Evolutionary conservation across 345 rosid species (phyloP).

Genomic region (Boechera stricta): DNA sequence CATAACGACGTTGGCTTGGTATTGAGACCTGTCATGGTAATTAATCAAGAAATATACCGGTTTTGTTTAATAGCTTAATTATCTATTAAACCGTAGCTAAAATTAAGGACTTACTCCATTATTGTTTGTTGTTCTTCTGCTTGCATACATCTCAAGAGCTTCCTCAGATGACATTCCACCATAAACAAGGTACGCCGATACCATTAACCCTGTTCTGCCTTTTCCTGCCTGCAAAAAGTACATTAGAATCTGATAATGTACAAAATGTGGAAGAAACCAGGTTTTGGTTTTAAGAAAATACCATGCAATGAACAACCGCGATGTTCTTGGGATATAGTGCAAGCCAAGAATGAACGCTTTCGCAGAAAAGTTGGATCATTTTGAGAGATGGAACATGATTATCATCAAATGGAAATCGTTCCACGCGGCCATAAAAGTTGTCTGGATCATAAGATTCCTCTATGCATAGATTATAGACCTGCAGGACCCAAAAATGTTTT

Average conservation of each 20-base stretch:
- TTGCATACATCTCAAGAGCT: conserved; percentile 85
- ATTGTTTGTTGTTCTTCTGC: conserved; percentile 88
- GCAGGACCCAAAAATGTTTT: neutral
- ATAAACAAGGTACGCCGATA: conserved; percentile 82
- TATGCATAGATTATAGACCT: conserved; percentile 88
- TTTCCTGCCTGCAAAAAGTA: conserved; percentile 79
- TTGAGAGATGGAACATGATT: conserved; percentile 88
- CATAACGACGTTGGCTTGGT: conserved; percentile 96
- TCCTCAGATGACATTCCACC: conserved; percentile 82
- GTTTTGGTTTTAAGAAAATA: conserved; percentile 24
- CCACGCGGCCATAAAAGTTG: conserved; percentile 84
- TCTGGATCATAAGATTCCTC: conserved; percentile 76
- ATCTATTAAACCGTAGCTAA: neutral
- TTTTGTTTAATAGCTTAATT: neutral
- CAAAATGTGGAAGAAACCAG: neutral
- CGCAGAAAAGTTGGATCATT: conserved; percentile 78
- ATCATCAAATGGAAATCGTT: conserved; percentile 85
- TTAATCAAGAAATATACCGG: neutral
- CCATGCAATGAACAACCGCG: conserved; percentile 95
- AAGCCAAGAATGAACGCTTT: conserved; percentile 86
- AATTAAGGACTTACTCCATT: conserved; percentile 69
- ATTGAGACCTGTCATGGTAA: conserved; percentile 70
- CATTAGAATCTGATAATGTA: conserved; percentile 27
- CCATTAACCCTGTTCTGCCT: conserved; percentile 96
- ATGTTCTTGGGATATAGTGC: conserved; percentile 70